Evolutionary conservation across 139 green algal species (phyloP).

Genomic region (Picochlorum sp.): DNA sequence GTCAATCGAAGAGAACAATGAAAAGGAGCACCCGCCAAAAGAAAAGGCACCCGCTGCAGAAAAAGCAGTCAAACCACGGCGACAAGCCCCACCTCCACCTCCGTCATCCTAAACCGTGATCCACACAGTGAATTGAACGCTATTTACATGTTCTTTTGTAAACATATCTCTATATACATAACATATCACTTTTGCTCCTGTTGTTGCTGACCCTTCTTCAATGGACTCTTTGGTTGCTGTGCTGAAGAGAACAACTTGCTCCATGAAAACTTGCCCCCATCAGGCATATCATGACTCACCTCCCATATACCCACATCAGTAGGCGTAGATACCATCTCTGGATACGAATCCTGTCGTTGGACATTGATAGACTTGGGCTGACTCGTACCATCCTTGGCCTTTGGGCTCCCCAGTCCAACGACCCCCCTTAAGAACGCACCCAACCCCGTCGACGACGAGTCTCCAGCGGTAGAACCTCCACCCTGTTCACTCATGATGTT

Average conservation of each 20-base stretch:
- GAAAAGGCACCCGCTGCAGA: neutral
- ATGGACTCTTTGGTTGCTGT: constrained; percentile 4
- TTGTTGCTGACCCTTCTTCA: too few species aligned
- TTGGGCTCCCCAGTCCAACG: too few species aligned
- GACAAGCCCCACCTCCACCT: constrained; percentile 7
- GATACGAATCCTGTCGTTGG: constrained; percentile 5
- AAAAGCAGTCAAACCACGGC: neutral
- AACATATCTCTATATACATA: too few species aligned
- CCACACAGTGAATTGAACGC: neutral
- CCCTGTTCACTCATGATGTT: too few species aligned
- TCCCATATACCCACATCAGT: constrained; percentile 11
- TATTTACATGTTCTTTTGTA: too few species aligned
- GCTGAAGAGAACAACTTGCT: neutral
- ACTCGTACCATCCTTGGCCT: neutral
- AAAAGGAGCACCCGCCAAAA: neutral
- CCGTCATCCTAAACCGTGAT: neutral
- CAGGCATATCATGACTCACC: neutral
- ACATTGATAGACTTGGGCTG: neutral
- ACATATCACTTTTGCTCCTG: too few species aligned
- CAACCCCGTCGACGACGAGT: too few species aligned
- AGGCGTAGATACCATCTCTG: constrained; percentile 8
- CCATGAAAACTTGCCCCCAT: constrained; percentile 7
- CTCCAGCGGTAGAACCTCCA: too few species aligned
- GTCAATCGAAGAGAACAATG: neutral
- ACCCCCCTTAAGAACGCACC: too few species aligned